Base-by-base conservation (phyloP, 257 asterid species). In the Plectranthus barbatus region DNA sequence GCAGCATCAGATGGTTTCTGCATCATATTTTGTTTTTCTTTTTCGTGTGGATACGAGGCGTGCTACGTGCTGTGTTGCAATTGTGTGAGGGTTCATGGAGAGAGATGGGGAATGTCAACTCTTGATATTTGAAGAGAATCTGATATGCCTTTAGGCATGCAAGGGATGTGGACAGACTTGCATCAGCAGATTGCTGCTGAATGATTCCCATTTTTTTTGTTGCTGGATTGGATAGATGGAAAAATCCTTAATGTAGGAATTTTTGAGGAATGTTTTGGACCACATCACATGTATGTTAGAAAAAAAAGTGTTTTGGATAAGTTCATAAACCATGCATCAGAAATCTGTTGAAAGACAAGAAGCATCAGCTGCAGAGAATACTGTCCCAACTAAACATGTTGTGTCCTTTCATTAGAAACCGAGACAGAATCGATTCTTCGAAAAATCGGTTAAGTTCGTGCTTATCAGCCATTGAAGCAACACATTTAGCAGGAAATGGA, bases 71-170 rank as follows among this genome's bases (percentile, higher is more conserved):
- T 44, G 33, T 17, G 26, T 46, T 2, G 5, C 5, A 26, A 26
- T 26, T 26, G 31, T 26, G 31, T 2, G 39, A 31, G 55, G 24
- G 46, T n/a, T n/a, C n/a, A n/a, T n/a, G n/a, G n/a, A n/a, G n/a
- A n/a, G n/a, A n/a, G n/a, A n/a, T n/a, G 33, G 21, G 34, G 67
- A 57, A 68, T 68, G 73, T 68, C 73, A 68, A 68, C 67, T 48
- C 26, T n/a, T 36, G 66, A 39, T 37, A 44, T 21, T 9, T 12
- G 54, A 11, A 44, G 20, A 60, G 26, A 60, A 60, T 36, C 62
- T 37, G 66, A 60, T 60, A 45, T 14, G 34, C 19, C n/a, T 52
- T 10, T 52, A 26, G 58, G 13, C 19, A 36, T 20, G 9, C 26
- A n/a, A 6, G 20, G 56, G 46, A 63, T 19, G 23, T 39, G 53